phyloP scores from a whole-genome alignment of 306 rosid genomes.

The Hippophae gyantsensis region DNA sequence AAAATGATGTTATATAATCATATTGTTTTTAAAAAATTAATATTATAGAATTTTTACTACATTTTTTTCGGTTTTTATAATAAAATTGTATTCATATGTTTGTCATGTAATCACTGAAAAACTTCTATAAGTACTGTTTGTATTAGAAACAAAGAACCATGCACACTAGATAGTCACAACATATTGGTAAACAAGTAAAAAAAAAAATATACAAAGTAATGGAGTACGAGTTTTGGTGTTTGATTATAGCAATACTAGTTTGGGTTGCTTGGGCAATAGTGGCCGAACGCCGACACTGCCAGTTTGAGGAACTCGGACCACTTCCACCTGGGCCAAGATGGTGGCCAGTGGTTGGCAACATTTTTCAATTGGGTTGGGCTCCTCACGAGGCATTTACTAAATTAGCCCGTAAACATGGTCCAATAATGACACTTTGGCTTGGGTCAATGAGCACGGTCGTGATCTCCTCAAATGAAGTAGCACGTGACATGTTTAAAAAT shows the following conservation, averaged over 20 bases:
- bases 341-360: slow-evolving; percentile 73
- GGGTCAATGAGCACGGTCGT: slow-evolving; percentile 85
- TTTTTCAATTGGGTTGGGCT: slow-evolving; percentile 49
- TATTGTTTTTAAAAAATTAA: too few relatives aligned
- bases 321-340: slow-evolving; percentile 82
- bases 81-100: too few relatives aligned
- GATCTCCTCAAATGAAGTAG: slow-evolving; percentile 45
- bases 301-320: slow-evolving; percentile 6
- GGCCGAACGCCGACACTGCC: slow-evolving; percentile 8
- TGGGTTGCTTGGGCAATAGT: slow-evolving; percentile 23
- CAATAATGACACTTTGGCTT: slow-evolving; percentile 70
- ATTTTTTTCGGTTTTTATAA: too few relatives aligned
- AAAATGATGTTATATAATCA: too few relatives aligned
- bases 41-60: too few relatives aligned
- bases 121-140: too few relatives aligned
- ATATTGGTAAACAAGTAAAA: not conserved
- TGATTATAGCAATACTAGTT: slow-evolving; percentile 16
- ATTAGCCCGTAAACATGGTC: slow-evolving; percentile 52
- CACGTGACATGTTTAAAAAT: slow-evolving; percentile 56
- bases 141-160: too few relatives aligned
- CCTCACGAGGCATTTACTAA: slow-evolving; percentile 56
- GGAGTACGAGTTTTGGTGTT: slow-evolving; percentile 21
- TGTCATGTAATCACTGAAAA: too few relatives aligned
- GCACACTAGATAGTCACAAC: too few relatives aligned
- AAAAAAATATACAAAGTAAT: slow-evolving; percentile 6